Base-by-base conservation (phyloP, 2,329 filamentous ascomycete species). In the Epichloe bromicola region DNA sequence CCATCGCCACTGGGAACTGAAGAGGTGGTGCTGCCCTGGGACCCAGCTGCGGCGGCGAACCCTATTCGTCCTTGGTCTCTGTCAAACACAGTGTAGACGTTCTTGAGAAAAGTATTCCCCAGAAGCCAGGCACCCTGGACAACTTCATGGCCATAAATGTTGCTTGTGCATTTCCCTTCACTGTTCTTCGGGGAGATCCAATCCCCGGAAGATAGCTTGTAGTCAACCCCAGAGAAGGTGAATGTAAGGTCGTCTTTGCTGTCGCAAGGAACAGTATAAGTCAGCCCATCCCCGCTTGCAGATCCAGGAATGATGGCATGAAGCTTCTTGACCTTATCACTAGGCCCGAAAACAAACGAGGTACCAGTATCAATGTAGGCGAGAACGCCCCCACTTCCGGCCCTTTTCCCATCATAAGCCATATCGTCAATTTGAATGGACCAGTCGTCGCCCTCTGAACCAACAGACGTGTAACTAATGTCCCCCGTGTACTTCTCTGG, bases 331-430 rank as follows among this genome's bases (percentile, higher is more conserved):
- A 88, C 85, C 59, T 89, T 82, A 2, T 70, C 69, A 1, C 74
- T 67, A 1, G 88, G 86, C 5, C 86, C 79, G 56, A 95, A 82
- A 30, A 88, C 78, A 63, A 84, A 93, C 0, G 83, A 86, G 0
- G 88, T 93, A 47, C 88, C 88, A 0, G 86, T 89, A 65, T 95
- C 89, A 57, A 95, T 83, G 62, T 89, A 88, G 34, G 83, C 86
- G 1, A 73, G 71, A 46, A 74, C 65, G 38, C 69, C 70, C 11
- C 75, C 79, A 37, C 83, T 70, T n/a, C 75, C 72, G 12, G 76
- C 74, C 8, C 73, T 69, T 42, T 76, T 73, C 45, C 78, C 83
- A 53, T 83, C 74, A 44, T 84, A 78, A 2, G 76, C 71, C 48
- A 82, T 75, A 58, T 84, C 82, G 42, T 82, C 83, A 51, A 93